These are phyloP conservation scores for Neospermospora avenae DNA, from an alignment of 2,329 filamentous ascomycete genomes.

Conservation along the genomic window DNA sequence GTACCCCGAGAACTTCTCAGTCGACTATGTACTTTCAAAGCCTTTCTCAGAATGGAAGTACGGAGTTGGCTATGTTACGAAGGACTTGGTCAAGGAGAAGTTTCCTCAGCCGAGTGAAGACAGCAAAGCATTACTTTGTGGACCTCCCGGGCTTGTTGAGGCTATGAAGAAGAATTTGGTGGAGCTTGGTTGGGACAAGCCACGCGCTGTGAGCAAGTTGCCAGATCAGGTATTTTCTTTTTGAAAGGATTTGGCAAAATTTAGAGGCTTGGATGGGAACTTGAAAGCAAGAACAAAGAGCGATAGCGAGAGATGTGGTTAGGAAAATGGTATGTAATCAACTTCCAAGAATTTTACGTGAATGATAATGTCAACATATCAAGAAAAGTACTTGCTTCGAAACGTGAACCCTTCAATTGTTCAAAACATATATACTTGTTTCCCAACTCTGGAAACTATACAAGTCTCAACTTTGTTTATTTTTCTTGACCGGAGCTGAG, in stretches of 20 bases:
- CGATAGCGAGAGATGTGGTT: too few species aligned
- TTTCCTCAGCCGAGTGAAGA: conserved; percentile 46
- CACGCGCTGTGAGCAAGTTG: conserved; percentile 49
- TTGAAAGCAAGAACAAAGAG: too few species aligned
- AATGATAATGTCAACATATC: too few species aligned
- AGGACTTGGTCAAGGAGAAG: conserved; percentile 46
- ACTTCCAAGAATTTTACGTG: too few species aligned
- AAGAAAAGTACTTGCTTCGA: too few species aligned
- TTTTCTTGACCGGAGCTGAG: too few species aligned
- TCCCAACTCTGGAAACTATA: too few species aligned
- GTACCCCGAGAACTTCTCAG: conserved; percentile 51
- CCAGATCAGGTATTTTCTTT: conserved; percentile 55
- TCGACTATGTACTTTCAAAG: conserved; percentile 53
- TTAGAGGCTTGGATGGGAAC: too few species aligned
- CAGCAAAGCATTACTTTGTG: conserved; percentile 56
- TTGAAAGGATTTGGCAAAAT: conserved; percentile 26
- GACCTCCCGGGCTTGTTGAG: conserved; percentile 58
- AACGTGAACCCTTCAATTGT: too few species aligned
- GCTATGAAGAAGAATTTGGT: conserved; percentile 51
- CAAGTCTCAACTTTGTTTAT: too few species aligned
- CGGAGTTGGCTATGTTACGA: conserved; percentile 49
- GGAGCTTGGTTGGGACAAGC: conserved; percentile 48
- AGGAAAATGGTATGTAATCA: too few species aligned
- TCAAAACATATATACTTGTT: too few species aligned
- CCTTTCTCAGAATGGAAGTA: conserved; percentile 46